These are phyloP conservation scores for Moniliophthora roreri DNA, from an alignment of 1,284 basidiomycete genomes.

Conservation along the genomic window DNA sequence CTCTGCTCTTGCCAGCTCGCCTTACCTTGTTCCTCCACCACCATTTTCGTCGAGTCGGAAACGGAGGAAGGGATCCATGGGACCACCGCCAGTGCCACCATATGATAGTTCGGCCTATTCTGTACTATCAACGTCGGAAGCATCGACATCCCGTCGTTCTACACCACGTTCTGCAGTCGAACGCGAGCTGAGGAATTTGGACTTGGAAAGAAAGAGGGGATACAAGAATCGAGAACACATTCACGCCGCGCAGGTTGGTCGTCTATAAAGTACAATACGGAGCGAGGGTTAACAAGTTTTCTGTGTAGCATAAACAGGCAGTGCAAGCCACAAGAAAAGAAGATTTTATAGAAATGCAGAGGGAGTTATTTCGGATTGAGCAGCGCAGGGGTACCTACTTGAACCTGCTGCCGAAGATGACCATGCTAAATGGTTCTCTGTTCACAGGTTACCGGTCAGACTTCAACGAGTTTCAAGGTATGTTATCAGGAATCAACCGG, in stretches of 20 bases:
- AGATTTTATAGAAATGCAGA: constrained; percentile 9
- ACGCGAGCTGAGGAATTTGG: not conserved
- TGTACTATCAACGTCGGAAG: not conserved
- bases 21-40: not conserved
- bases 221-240: constrained; percentile 14
- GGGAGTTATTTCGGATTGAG: constrained; percentile 7
- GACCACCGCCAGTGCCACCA: constrained; percentile 10
- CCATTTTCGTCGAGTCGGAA: constrained; percentile 11
- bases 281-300: not conserved
- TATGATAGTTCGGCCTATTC: not conserved
- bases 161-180: constrained; percentile 3
- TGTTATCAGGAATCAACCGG: not conserved
- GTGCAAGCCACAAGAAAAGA: constrained; percentile 4
- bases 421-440: not conserved
- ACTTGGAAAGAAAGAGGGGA: not conserved
- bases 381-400: constrained; percentile 4
- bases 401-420: not conserved
- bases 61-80: constrained; percentile 10
- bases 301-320: constrained; percentile 10
- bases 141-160: not conserved
- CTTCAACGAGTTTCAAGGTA: constrained; percentile 11
- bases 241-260: constrained; percentile 2
- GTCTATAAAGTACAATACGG: not conserved
- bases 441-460: constrained; percentile 10
- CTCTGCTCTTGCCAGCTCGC: not conserved